phyloP scores from a whole-genome alignment of 2,329 filamentous ascomycete genomes.

The Diplodia seriata region DNA sequence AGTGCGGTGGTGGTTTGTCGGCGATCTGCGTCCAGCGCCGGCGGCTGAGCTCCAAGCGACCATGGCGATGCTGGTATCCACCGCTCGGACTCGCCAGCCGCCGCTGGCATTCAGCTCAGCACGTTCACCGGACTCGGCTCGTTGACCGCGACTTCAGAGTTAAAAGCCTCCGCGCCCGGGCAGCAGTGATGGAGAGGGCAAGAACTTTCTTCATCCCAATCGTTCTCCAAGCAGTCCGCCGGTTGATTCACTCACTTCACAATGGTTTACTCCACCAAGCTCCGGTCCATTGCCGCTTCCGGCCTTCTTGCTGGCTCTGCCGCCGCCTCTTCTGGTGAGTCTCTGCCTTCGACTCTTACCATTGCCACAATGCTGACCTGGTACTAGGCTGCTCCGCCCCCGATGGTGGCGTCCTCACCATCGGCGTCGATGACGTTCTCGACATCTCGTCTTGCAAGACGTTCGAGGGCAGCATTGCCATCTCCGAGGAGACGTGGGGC shows the following conservation, averaged over 20 bases:
- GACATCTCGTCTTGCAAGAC: slow-evolving; percentile 23
- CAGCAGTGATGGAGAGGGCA: slow-evolving; percentile 7
- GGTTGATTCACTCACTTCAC: slow-evolving; percentile 12
- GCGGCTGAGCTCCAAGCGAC: slow-evolving; percentile 19
- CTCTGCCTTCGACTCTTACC: too few species aligned
- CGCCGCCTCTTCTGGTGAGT: slow-evolving; percentile 22
- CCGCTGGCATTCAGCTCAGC: slow-evolving; percentile 15
- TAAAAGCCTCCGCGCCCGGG: slow-evolving; percentile 10
- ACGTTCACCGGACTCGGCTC: slow-evolving; percentile 3
- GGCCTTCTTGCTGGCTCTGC: slow-evolving; percentile 18
- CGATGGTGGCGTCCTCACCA: slow-evolving; percentile 11
- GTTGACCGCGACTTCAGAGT: slow-evolving; percentile 24
- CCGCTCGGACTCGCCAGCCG: slow-evolving; percentile 13
- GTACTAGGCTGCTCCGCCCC: slow-evolving; percentile 20
- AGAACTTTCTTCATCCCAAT: slow-evolving; percentile 25
- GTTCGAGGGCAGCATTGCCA: slow-evolving; percentile 20
- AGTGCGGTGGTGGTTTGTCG: slow-evolving; percentile 9
- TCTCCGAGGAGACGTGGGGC: slow-evolving; percentile 39
- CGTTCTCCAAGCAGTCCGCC: slow-evolving; percentile 2
- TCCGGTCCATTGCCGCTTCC: slow-evolving; percentile 25
- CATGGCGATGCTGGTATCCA: slow-evolving; percentile 22
- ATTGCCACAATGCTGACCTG: not conserved
- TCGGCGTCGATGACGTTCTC: slow-evolving; percentile 9
- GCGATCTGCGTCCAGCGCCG: slow-evolving; percentile 1
- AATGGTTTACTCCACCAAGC: slow-evolving; percentile 26